Conservation (phyloP, 148 eudicot genomes). For the Silene conica region DNA sequence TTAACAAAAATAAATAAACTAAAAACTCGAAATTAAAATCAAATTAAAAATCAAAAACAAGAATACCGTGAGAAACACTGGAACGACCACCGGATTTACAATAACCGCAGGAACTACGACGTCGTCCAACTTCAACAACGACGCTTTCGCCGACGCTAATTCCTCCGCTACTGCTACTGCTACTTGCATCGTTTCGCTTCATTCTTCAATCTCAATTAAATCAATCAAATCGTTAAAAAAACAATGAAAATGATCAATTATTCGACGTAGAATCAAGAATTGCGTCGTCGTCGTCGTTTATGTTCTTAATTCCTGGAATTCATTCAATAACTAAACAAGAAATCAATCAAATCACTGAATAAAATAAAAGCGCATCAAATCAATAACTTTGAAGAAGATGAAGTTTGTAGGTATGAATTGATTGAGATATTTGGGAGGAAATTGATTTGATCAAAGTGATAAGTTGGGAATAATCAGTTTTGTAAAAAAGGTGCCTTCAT, state of each 20-base stretch:
- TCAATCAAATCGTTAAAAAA: background rate
- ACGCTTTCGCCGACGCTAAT: conserved; percentile 46
- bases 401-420: too few species aligned
- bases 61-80: conserved; percentile 73
- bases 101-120: conserved; percentile 73
- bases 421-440: too few species aligned
- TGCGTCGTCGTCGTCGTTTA: too few species aligned
- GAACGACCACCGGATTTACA: conserved; percentile 65
- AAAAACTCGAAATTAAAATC: background rate
- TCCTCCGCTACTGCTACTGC: conserved; percentile 39
- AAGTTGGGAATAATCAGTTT: too few species aligned
- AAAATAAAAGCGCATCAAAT: too few species aligned
- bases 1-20: background rate
- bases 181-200: conserved; percentile 58
- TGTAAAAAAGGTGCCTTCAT: too few species aligned
- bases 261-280: background rate
- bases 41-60: background rate
- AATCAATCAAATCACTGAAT: too few species aligned
- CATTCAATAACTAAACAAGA: too few species aligned
- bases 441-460: too few species aligned
- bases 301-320: too few species aligned
- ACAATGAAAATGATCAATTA: background rate
- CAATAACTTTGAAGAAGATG: too few species aligned
- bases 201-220: background rate
- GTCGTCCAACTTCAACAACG: conserved; percentile 63